A percentile compares a stretch with the other conserved stretches of the same genome.
These are phyloP conservation scores for Trifolium pratense DNA, from an alignment of 306 rosid species.

Conservation along the genomic window DNA sequence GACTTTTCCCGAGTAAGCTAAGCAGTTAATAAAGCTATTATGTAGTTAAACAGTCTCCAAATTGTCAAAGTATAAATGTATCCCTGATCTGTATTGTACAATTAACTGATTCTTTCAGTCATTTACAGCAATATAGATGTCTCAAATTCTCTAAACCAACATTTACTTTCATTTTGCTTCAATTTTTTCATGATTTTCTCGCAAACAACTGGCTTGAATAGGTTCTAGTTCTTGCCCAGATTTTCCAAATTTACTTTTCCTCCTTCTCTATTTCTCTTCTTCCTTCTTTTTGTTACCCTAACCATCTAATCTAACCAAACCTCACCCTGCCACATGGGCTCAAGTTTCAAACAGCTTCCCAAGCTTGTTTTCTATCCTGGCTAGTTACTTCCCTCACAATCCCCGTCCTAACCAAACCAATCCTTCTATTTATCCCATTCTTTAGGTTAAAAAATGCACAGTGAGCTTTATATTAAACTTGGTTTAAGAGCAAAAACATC, in stretches of 20 bases:
- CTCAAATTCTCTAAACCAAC: not conserved
- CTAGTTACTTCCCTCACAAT: not conserved
- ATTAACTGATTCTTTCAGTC: not conserved
- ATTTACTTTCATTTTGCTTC: not conserved
- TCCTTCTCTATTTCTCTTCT: not conserved
- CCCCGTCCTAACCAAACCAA: not conserved
- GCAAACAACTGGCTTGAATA: not conserved
- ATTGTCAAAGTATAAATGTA: not conserved
- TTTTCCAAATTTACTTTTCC: not conserved
- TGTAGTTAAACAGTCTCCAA: not conserved
- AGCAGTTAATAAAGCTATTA: not conserved
- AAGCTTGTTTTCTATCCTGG: not conserved
- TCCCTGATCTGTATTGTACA: not conserved
- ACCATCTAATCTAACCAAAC: not conserved
- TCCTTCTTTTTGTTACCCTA: not conserved
- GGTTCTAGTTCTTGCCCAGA: not conserved
- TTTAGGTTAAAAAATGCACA: not conserved
- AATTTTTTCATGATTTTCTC: not conserved
- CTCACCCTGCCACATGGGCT: not conserved
- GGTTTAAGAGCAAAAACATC: not conserved
- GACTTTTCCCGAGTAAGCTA: slow-evolving; percentile 14
- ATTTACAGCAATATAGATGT: not conserved
- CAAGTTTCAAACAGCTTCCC: not conserved
- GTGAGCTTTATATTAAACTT: not conserved
- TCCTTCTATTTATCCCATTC: not conserved